These are phyloP conservation scores for Kappamyces sp. DNA, from an alignment of 192 early-diverging fungal genomes.

Conservation along the genomic window DNA sequence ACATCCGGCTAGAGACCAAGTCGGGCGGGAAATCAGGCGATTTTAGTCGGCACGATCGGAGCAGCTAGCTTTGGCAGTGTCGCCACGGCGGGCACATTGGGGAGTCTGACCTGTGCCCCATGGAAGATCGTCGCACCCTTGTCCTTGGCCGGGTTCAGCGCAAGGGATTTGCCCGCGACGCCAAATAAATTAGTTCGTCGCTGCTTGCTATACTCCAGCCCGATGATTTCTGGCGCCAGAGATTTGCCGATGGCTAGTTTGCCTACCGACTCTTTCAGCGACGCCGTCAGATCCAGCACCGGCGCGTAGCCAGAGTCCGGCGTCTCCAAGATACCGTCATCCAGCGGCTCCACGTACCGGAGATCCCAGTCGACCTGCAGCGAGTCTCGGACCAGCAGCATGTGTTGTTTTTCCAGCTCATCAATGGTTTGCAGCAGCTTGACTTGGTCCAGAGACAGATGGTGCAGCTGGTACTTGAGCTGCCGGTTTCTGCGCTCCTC, in stretches of 20 bases:
- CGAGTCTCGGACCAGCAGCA: constrained; percentile 8
- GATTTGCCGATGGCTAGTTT: too few relatives aligned
- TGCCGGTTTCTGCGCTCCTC: constrained; percentile 5
- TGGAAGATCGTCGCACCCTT: neutral
- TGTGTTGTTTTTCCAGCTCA: constrained; percentile 11
- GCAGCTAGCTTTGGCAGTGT: neutral
- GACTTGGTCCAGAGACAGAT: neutral
- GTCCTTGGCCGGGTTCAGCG: neutral
- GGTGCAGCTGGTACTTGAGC: constrained; percentile 10
- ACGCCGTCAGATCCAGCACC: too few relatives aligned
- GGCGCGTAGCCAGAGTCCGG: too few relatives aligned
- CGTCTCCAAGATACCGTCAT: too few relatives aligned
- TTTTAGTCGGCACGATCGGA: neutral
- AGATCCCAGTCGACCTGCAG: constrained; percentile 13
- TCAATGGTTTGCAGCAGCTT: neutral
- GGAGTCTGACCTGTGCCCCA: neutral
- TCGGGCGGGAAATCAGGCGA: constrained; percentile 78
- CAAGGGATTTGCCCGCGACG: too few relatives aligned
- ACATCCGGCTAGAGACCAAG: constrained; percentile 71
- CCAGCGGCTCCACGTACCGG: neutral
- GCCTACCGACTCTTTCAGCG: too few relatives aligned
- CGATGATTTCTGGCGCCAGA: too few relatives aligned
- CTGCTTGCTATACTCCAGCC: too few relatives aligned
- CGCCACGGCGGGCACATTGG: neutral
- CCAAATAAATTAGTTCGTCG: too few relatives aligned